Evolutionary conservation across 208 protist species (phyloP), one percentile per base, ranked within the genome.

Genomic region (Leishmania amazonensis): DNA sequence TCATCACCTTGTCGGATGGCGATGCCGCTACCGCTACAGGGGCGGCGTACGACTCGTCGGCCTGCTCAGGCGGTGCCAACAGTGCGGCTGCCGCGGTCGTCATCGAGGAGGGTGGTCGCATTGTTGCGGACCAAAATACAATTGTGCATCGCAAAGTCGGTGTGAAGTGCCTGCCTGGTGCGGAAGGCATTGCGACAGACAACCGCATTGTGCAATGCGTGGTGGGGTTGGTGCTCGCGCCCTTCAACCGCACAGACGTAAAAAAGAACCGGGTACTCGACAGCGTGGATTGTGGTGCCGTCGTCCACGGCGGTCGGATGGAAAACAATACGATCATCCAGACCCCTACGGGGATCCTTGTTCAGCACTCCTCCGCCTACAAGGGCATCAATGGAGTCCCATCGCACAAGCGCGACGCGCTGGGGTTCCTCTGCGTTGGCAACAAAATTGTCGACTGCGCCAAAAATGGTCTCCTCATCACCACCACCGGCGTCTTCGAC

Each of bases 401-500:
- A 7, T 53, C 74, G 15, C 75, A 88, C 65, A 86, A 87, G 65
- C 88, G 85, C 51, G 80, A 80, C 62, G 85, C 82, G 17, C 81
- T 88, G 70, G 84, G 89, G 78, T 71, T 89, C 45, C 74, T 85
- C 15, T 87, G 88, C 68, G 80, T 79, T 3, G 81, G 88, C 28
- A 97, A 97, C 87, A 86, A 31, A 38, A 76, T 97, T 51, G 80
- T 86, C n/a, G 82, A 81, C 7, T 96, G 92, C 83, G 80, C 81
- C 24, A 81, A 51, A 7, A 89, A 91, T 79, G 95, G 95, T 53
- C 76, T 95, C 17, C 80, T 93, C 67, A 86, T 96, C 49, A 73
- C 87, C 38, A 86, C 88, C 35, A 81, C 78, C 4, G 90, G 83
- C n/a, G 84, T 82, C 42, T 86, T 96, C 60, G 91, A 91, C 60